Base-by-base conservation (phyloP, 2,329 filamentous ascomycete species). In the Camillea tinctor region DNA sequence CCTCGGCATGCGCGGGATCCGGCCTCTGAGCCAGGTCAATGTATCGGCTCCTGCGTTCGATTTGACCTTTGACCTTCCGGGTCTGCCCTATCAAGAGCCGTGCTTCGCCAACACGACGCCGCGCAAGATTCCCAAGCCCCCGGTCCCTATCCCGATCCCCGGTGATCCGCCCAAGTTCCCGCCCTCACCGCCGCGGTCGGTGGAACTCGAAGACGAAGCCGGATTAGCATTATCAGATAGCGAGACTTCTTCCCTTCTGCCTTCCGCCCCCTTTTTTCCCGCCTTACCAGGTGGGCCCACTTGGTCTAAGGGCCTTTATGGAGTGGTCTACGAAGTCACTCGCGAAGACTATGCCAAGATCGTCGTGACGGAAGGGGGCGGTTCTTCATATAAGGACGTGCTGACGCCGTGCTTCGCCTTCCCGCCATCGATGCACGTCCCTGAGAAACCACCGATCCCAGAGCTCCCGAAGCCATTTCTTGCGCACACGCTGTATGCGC, bases 321-420 rank as follows among this genome's bases (percentile, higher is more conserved):
- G 95, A 22, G 92, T 97, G 17, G 95, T 98, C 3, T 99, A 99
- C 78, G 93, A 98, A 77, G 92, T 98, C 26, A 97, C 93, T 0
- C 79, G 83, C 19, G 75, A 83, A 50, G 95, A 99, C 77, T 99
- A 91, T 73, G 84, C 88, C 6, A 90, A 85, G 61, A 97, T 99
- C 67, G 89, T 98, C 62, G 88, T 88, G 4, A 97, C 93, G 4
- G 95, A 99, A 74, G 94, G 94, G 55, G 93, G 91, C 30, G 93
- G 93, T 19, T 78, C 87, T 2, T 84, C 88, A n/a, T 99, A 99
- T 78, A 80, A 88, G 59, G 93, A 98, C 72, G 86, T 97, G 11
- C 72, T 92, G 0, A 87, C 97, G 13, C 86, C 89, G 24, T 97
- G 94, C 75, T 81, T 92, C 64, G 81, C 88, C 0, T 83, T 97